Base-by-base conservation (phyloP, 176 grass and related monocot genomes). In the Phyllostachys edulis region DNA sequence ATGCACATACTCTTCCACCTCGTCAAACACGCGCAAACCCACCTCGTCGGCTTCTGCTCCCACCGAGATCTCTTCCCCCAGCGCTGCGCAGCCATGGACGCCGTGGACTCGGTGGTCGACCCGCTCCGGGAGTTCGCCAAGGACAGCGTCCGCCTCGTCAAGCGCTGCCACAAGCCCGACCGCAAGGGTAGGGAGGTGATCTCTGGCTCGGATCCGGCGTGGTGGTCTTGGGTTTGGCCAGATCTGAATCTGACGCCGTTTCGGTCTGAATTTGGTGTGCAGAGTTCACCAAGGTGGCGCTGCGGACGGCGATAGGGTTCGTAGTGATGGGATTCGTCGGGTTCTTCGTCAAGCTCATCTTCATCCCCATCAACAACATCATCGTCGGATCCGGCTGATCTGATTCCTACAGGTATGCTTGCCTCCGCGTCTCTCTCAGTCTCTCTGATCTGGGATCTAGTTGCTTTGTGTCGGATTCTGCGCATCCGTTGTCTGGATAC, bases 141-240 rank as follows among this genome's bases (percentile, higher is more conserved):
- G 91, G 97, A 99, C 84, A 99, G 97, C 88, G 40, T 99, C 46
- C 97, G 97, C 77, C 97, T 99, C 70, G 93, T 99, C 74, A 99
- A 99, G 89, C 89, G 97, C 39, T 99, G 97, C 87, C 97, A 99
- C 93, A 99, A 96, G 89, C 97, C 97, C 60, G 93, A 99, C 61
- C 93, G 97, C 71, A 99, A 99, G 76, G 91, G 94, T 94, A 66
- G 50, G 39, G 34, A 50, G 10, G 46, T 9, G 55, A 72, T 82
- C 54, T 65, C 39, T 60, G 20, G 71, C 2, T 75, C 77, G 55
- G 81, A 54, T 76, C 70, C 67, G 72, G 45, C 59, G 6, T 39
- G 32, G 20, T 47, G 39, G 47, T 44, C 26, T 52, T 6, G 38
- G 15, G 14, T 81, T 27, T 36, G 44, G 60, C 18, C 29, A 69